phyloP scores from a whole-genome alignment of 1,284 basidiomycete species.

The Trametes versicolor region DNA sequence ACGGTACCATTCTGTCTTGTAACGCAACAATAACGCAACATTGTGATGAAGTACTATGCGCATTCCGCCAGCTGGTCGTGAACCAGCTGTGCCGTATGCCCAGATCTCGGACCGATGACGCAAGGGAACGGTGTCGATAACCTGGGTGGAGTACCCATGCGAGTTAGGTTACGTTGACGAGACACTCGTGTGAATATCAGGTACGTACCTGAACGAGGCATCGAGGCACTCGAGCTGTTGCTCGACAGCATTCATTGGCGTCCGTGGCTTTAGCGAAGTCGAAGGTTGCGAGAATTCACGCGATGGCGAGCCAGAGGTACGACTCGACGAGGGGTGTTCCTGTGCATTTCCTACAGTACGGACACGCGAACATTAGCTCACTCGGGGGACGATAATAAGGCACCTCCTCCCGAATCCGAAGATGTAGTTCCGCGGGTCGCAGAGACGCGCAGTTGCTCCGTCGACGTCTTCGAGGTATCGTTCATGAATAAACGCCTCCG shows the following conservation, averaged over 20 bases:
- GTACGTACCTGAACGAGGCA: slow-evolving; percentile 49
- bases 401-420: slow-evolving; percentile 43
- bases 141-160: too few relatives aligned
- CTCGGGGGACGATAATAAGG: slow-evolving; percentile 4
- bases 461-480: slow-evolving; percentile 41
- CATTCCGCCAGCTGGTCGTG: neutral
- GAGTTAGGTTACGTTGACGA: too few relatives aligned
- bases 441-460: slow-evolving; percentile 30
- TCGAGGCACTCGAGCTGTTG: slow-evolving; percentile 50
- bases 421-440: slow-evolving; percentile 41
- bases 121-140: neutral
- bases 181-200: neutral
- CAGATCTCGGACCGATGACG: slow-evolving; percentile 1
- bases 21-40: too few relatives aligned
- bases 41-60: neutral
- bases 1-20: too few relatives aligned
- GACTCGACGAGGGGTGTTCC: slow-evolving; percentile 54
- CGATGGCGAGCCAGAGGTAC: slow-evolving; percentile 54
- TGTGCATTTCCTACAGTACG: slow-evolving; percentile 47
- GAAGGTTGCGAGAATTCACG: slow-evolving; percentile 53
- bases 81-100: neutral
- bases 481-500: slow-evolving; percentile 47
- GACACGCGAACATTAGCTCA: neutral
- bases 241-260: slow-evolving; percentile 46
- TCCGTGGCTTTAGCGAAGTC: slow-evolving; percentile 50